Conservation (phyloP, 2,329 filamentous ascomycete genomes). For the Xylaria sp. region DNA sequence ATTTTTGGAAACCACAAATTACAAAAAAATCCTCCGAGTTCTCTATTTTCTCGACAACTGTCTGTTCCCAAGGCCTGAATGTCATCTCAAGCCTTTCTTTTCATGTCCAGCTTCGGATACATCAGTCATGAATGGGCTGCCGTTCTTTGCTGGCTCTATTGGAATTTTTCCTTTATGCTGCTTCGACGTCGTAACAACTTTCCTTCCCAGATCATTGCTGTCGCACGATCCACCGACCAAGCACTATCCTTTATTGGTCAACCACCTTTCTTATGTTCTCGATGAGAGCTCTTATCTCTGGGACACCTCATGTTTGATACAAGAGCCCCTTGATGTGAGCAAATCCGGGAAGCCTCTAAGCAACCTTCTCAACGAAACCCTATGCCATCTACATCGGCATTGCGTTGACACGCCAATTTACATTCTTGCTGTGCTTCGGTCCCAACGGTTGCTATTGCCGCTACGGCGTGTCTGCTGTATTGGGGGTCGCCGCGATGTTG, state of each 20-base stretch:
- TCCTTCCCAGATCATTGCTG: background rate
- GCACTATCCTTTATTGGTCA: background rate
- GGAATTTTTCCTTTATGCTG: background rate
- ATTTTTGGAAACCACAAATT: no score
- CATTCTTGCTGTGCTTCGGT: conserved; percentile 6
- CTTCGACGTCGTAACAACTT: background rate
- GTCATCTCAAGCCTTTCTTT: background rate
- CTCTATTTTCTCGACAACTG: no score
- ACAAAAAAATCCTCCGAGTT: background rate
- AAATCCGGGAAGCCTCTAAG: background rate
- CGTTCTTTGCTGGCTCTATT: background rate
- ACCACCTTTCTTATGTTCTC: background rate
- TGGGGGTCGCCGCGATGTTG: no score
- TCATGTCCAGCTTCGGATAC: background rate
- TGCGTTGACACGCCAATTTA: background rate
- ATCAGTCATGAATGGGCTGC: background rate
- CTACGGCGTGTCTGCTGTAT: no score
- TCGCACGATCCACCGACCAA: background rate
- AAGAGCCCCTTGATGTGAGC: background rate
- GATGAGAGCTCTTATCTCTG: background rate
- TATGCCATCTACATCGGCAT: background rate
- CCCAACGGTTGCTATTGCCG: no score
- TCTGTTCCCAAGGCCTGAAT: no score
- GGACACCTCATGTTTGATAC: background rate
- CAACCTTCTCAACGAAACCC: background rate